phyloP scores from a whole-genome alignment of 139 green algal species.

The Mychonastes homosphaera region DNA sequence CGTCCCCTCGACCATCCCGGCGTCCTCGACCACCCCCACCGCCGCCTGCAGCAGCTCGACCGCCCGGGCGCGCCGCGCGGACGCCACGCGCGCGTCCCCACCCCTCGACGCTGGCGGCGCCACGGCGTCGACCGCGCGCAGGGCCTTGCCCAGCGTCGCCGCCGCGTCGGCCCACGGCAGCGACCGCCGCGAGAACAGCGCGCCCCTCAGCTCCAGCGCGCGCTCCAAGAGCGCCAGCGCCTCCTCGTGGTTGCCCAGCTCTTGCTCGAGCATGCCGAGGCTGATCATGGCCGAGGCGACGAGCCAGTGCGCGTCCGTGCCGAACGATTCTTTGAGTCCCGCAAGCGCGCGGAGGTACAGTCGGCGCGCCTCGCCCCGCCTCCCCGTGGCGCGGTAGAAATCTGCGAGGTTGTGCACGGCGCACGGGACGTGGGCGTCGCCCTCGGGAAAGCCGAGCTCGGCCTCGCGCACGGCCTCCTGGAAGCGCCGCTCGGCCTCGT shows the following conservation, averaged over 20 bases:
- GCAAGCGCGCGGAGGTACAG: constrained; percentile 51
- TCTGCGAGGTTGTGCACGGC: constrained; percentile 64
- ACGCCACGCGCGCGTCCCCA: too few relatives aligned
- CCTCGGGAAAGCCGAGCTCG: constrained; percentile 42
- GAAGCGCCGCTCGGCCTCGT: constrained; percentile 51
- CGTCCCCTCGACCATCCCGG: too few relatives aligned
- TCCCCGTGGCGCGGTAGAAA: constrained; percentile 47
- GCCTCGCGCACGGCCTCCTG: constrained; percentile 39
- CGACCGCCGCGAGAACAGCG: too few relatives aligned
- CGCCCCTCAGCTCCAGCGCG: constrained; percentile 24
- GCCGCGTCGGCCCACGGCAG: too few relatives aligned
- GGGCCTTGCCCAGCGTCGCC: too few relatives aligned
- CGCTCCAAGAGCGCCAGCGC: constrained; percentile 16
- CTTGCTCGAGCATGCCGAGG: constrained; percentile 41
- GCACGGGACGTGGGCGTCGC: constrained; percentile 55
- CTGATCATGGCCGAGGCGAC: constrained; percentile 41
- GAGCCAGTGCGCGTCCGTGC: constrained; percentile 45
- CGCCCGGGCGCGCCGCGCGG: too few relatives aligned
- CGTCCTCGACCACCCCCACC: too few relatives aligned
- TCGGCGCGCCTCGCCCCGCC: constrained; percentile 37
- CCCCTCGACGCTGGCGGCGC: too few relatives aligned
- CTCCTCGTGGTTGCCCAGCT: constrained; percentile 14
- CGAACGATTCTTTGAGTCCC: constrained; percentile 22
- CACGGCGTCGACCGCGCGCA: too few relatives aligned
- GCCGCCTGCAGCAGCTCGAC: too few relatives aligned